A percentile compares a stretch with the other conserved stretches of the same genome.
Conservation (phyloP, 306 rosid species). For the Glycine tomentella region DNA sequence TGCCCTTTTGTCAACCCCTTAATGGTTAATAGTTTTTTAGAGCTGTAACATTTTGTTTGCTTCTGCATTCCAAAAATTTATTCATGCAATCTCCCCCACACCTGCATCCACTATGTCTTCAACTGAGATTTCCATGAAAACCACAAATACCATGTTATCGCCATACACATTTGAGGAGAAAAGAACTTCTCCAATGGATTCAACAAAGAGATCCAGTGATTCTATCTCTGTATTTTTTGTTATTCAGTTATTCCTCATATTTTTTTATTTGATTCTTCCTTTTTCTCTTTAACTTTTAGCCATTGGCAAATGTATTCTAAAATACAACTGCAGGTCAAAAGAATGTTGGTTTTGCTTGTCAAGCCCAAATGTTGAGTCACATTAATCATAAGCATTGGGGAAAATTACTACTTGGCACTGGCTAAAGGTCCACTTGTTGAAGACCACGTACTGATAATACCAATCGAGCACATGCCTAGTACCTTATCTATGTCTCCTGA, state of each 20-base stretch:
- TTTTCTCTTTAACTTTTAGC: constrained; percentile 33
- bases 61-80: constrained; percentile 79
- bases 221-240: constrained; percentile 54
- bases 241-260: background rate
- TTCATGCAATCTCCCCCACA: constrained; percentile 93
- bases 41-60: constrained; percentile 37
- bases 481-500: constrained; percentile 70
- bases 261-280: constrained; percentile 22
- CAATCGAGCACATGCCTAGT: constrained; percentile 80
- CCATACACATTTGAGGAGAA: constrained; percentile 67
- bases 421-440: constrained; percentile 94
- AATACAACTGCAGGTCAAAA: constrained; percentile 73
- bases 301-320: constrained; percentile 43
- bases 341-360: constrained; percentile 99
- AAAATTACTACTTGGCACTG: constrained; percentile 85
- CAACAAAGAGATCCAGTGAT: constrained; percentile 69
- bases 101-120: constrained; percentile 92
- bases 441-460: constrained; percentile 84
- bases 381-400: constrained; percentile 83
- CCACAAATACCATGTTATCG: constrained; percentile 73
- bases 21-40: constrained; percentile 18
- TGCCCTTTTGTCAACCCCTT: too few relatives aligned
- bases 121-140: constrained; percentile 71
- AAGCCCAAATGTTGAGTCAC: constrained; percentile 84
- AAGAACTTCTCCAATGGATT: constrained; percentile 53